Conservation (phyloP, 768 basidiomycete genomes). For the Macrolepiota fuliginosa region DNA sequence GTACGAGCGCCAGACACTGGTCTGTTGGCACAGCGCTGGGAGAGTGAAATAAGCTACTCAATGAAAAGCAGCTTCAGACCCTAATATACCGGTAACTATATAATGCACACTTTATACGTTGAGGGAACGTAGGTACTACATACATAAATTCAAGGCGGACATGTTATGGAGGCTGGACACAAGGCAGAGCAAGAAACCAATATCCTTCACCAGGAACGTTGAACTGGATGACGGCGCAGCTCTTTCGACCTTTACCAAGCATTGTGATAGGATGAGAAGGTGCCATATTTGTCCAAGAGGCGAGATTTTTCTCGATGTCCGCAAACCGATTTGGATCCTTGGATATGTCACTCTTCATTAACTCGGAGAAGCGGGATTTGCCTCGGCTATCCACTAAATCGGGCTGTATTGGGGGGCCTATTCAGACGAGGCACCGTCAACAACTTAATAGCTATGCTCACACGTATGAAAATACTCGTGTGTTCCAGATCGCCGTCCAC, state of each 20-base stretch:
- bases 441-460: neutral
- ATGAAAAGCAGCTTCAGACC: too few species aligned
- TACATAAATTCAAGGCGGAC: too few species aligned
- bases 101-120: too few species aligned
- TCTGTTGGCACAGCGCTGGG: too few species aligned
- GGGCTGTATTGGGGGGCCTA: neutral
- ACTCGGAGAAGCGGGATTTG: neutral
- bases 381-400: neutral
- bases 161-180: neutral
- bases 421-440: neutral
- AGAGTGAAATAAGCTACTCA: too few species aligned
- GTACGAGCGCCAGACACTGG: too few species aligned
- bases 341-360: neutral
- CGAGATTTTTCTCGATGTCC: neutral
- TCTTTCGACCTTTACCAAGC: neutral
- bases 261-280: neutral
- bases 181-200: neutral
- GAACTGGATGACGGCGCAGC: neutral
- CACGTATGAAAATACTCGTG: neutral
- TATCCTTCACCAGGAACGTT: neutral
- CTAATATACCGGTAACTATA: too few species aligned
- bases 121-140: too few species aligned
- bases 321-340: neutral
- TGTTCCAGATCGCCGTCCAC: neutral
- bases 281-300: neutral